Conservation (phyloP, 2,329 filamentous ascomycete genomes). For the Rutstroemia sp. region DNA sequence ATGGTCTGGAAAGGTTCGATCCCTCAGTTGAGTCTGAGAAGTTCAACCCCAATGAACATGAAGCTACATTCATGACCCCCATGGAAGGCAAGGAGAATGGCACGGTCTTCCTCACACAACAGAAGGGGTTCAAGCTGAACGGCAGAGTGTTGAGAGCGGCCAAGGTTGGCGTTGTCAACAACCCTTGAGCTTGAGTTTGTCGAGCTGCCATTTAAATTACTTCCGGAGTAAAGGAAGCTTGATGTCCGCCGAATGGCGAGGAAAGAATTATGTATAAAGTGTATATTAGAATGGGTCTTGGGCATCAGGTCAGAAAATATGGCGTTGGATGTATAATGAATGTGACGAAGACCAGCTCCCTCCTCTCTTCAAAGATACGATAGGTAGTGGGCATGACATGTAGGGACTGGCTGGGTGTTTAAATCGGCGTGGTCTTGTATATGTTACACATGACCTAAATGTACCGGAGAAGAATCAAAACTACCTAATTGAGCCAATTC, state of each 20-base stretch:
- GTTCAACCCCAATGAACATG: conserved; percentile 95
- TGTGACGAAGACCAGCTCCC: conserved; percentile 8
- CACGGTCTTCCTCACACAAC: conserved; percentile 84
- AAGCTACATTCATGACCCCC: conserved; percentile 91
- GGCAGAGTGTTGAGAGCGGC: conserved; percentile 82
- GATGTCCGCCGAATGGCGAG: not conserved
- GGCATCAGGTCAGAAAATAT: not conserved
- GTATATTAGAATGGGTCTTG: conserved; percentile 9
- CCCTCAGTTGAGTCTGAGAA: conserved; percentile 65
- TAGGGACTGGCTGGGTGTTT: not conserved
- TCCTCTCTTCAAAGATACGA: conserved; percentile 9
- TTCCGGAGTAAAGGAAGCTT: too few species aligned
- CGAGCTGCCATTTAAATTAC: too few species aligned
- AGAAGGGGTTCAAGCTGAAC: conserved; percentile 93
- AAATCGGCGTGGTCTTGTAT: conserved; percentile 3
- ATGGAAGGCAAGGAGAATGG: conserved; percentile 83
- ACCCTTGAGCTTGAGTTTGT: conserved; percentile 32
- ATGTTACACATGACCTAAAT: conserved; percentile 3
- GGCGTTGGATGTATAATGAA: conserved; percentile 11
- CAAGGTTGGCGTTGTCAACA: conserved; percentile 95
- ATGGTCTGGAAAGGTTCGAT: conserved; percentile 85
- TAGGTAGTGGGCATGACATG: conserved; percentile 1
- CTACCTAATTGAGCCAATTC: not conserved
- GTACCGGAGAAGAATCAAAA: conserved; percentile 2
- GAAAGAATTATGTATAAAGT: conserved; percentile 9